Conservation (phyloP, 805 yeast species). For the Yamadazyma akitaensis region DNA sequence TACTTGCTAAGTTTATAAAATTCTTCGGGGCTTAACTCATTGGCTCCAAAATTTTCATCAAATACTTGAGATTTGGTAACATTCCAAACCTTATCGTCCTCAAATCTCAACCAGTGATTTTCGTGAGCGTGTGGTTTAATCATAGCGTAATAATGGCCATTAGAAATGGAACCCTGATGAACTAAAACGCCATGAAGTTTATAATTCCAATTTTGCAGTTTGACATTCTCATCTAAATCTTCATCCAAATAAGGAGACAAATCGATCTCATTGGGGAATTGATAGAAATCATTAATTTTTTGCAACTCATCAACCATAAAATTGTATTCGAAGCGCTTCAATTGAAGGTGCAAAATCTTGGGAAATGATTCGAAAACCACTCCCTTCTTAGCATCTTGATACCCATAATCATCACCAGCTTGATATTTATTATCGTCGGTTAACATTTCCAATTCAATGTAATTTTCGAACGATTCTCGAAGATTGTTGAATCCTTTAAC, state of each 20-base stretch:
- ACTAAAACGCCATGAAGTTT: conserved; percentile 90
- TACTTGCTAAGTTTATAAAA: conserved; percentile 51
- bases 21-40: conserved; percentile 48
- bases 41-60: conserved; percentile 89
- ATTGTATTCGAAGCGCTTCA: conserved; percentile 93
- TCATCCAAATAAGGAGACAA: conserved; percentile 74
- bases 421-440: conserved; percentile 95
- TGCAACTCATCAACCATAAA: conserved; percentile 83
- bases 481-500: conserved; percentile 79
- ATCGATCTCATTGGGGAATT: conserved; percentile 81
- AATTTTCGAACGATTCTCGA: conserved; percentile 75
- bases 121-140: conserved; percentile 71
- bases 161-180: conserved; percentile 92
- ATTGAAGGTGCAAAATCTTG: conserved; percentile 86
- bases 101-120: conserved; percentile 81
- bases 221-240: conserved; percentile 37
- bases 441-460: conserved; percentile 82
- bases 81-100: conserved; percentile 90
- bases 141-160: conserved; percentile 96
- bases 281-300: conserved; percentile 89
- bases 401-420: conserved; percentile 78
- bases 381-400: conserved; percentile 96
- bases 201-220: conserved; percentile 67
- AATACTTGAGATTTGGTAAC: conserved; percentile 83
- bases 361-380: conserved; percentile 90